Percentiles rank a stretch among this genome's conserved stretches.
Evolutionary conservation across 2,329 filamentous ascomycete species (phyloP).

Genomic region (Plectosphaerella sp.): DNA sequence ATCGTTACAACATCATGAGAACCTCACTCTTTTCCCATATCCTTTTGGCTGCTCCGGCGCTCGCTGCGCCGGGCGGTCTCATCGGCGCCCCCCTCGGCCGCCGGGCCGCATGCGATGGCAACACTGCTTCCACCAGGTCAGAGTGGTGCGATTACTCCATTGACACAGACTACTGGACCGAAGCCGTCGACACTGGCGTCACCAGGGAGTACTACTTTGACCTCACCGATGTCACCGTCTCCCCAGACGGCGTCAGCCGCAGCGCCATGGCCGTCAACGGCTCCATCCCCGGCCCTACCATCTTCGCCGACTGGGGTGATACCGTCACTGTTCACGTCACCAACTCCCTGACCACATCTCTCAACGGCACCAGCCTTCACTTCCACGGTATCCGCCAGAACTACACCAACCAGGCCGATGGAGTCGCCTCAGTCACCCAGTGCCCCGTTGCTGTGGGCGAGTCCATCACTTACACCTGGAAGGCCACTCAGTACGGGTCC

Average conservation of each 20-base stretch:
- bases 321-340: slow-evolving; percentile 47
- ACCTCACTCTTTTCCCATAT: neutral
- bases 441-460: slow-evolving; percentile 47
- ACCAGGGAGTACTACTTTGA: slow-evolving; percentile 45
- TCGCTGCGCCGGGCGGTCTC: neutral
- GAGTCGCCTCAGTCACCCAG: slow-evolving; percentile 45
- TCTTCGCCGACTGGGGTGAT: slow-evolving; percentile 49
- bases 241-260: slow-evolving; percentile 41
- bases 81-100: neutral
- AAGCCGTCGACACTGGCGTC: slow-evolving; percentile 40
- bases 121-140: slow-evolving; percentile 24
- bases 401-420: slow-evolving; percentile 50
- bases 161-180: slow-evolving; percentile 38
- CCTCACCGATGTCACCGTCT: slow-evolving; percentile 30
- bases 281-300: slow-evolving; percentile 54
- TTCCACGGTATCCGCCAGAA: slow-evolving; percentile 59
- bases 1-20: neutral
- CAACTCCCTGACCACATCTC: slow-evolving; percentile 38
- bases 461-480: slow-evolving; percentile 52
- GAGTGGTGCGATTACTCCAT: slow-evolving; percentile 46
- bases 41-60: neutral
- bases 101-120: slow-evolving; percentile 16
- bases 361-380: slow-evolving; percentile 58
- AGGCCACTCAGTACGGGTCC: slow-evolving; percentile 49
- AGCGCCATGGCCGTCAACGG: slow-evolving; percentile 47